These are phyloP conservation scores for Sclerotinia minor DNA, from an alignment of 2,329 filamentous ascomycete species.

Conservation along the genomic window DNA sequence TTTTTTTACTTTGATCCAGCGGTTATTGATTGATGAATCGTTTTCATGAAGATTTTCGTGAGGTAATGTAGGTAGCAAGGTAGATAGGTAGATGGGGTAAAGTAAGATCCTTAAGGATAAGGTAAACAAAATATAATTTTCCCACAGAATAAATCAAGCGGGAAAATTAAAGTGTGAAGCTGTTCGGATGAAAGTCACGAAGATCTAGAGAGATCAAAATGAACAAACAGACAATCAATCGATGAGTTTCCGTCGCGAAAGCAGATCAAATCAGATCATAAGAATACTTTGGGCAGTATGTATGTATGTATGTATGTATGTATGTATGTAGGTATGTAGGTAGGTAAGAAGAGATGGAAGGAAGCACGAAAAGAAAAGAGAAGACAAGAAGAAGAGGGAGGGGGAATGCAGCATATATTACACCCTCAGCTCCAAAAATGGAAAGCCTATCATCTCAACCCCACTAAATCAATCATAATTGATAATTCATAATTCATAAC, in stretches of 20 bases:
- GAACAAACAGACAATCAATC: background rate
- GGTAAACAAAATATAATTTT: background rate
- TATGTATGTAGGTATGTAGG: no score
- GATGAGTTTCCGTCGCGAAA: background rate
- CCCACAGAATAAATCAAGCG: background rate
- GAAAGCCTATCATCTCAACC: no score
- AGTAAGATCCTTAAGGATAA: background rate
- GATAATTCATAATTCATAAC: no score
- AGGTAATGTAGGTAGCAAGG: background rate
- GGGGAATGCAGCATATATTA: slow-evolving; percentile 20
- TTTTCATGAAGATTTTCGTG: background rate
- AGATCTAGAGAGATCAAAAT: background rate
- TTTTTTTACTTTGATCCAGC: background rate
- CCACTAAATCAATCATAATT: no score
- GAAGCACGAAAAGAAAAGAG: background rate
- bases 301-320: no score
- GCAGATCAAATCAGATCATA: background rate
- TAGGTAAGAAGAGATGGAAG: background rate
- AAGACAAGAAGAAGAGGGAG: background rate
- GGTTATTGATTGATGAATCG: background rate
- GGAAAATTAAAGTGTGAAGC: background rate
- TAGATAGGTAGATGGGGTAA: background rate
- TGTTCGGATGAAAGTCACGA: background rate
- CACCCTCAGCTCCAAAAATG: background rate
- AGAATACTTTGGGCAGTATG: no score